phyloP scores from a whole-genome alignment of 805 yeast species.

The Yarrowia sp. region DNA sequence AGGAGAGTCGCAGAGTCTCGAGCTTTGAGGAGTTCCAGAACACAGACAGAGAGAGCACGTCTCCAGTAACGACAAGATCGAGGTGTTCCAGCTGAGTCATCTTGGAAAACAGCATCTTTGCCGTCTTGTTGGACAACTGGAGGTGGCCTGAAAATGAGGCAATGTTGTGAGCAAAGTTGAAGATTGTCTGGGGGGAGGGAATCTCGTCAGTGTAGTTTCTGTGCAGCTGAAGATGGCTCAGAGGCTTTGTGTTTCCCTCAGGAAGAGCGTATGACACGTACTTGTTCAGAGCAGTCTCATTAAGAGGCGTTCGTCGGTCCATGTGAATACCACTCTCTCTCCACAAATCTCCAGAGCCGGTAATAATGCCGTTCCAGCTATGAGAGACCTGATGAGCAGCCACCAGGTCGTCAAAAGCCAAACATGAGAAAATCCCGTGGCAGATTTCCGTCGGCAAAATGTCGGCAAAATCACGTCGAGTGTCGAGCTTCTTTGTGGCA shows the following conservation, averaged over 20 bases:
- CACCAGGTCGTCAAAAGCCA: constrained; percentile 14
- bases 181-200: neutral
- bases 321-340: constrained; percentile 2
- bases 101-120: neutral
- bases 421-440: constrained; percentile 5
- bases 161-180: neutral
- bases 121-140: neutral
- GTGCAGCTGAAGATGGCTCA: constrained; percentile 13
- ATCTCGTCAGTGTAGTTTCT: neutral
- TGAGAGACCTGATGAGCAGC: constrained; percentile 12
- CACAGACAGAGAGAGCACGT: neutral
- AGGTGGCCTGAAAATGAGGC: constrained; percentile 23
- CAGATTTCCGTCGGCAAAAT: constrained; percentile 23
- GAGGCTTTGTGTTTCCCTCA: neutral
- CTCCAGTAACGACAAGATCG: neutral
- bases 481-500: constrained; percentile 6
- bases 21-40: constrained; percentile 15
- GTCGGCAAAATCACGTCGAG: neutral
- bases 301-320: neutral
- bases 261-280: constrained; percentile 6
- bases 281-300: neutral
- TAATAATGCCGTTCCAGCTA: constrained; percentile 1
- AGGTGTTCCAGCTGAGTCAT: constrained; percentile 9
- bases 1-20: constrained; percentile 3
- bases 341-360: constrained; percentile 10